Evolutionary conservation across 148 eudicot species (phyloP), one percentile per base, ranked within the genome.

Genomic region (Fagopyrum tataricum): DNA sequence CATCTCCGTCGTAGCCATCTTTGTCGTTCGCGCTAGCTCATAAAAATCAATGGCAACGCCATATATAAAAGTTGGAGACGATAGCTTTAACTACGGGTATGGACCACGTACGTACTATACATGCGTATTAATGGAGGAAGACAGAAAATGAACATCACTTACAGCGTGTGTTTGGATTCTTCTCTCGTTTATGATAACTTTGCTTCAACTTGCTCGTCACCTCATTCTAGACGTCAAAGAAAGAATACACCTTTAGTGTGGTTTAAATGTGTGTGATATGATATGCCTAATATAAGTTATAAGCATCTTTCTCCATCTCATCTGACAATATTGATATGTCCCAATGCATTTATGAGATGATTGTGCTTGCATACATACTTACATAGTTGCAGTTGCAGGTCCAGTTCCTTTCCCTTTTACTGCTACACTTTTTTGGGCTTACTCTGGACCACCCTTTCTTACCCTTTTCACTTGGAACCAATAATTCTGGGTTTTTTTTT

Each of bases 341-440:
- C 67, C 42, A 64, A 37, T 31, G 69, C 69, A 37, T 61, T 61
- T 61, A 61, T 61, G 69, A 64, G 43, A 39, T 64, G 69, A 64
- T 64, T 64, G 69, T 64, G 69, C 69, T 64, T 64, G 43, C 37
- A 31, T 31, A 31, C 37, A 1, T 31, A 31, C 37, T 1, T 31
- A 31, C 37, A 1, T 31, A 39, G 69, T 64, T 64, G 43, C 69
- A 64, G 69, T 46, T 46, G 49, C 49, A 46, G 49, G 12, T 46
- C 13, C 49, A 46, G 49, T 46, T 46, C 49, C 10, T 46, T 13
- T 46, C 49, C 49, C 13, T 46, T 12, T 44, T 44, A 44, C 48
- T 64, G 69, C 20, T 62, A 62, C 42, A n/a, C n/a, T 62, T 31
- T 62, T 62, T 17, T 62, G 68, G 42, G 42, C n/a, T 31, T 62